Evolutionary conservation across 352 stramenopile genomes (phyloP), one percentile per base, ranked within the genome.

Genomic region (Globisporangium spinosum): DNA sequence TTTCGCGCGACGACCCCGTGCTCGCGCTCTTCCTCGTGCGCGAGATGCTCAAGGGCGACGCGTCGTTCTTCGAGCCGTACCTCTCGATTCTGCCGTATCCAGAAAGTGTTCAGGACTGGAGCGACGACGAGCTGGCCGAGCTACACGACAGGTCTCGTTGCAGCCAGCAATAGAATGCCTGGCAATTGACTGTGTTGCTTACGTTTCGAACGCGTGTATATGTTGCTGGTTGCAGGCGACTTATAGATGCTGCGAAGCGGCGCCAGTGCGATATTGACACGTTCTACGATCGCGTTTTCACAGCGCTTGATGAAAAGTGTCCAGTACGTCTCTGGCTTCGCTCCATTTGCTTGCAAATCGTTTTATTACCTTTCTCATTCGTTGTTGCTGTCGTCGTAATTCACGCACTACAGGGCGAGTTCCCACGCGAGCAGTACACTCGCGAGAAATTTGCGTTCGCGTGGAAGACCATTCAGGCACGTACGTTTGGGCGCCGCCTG

Each of bases 61-160:
- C 69, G n/a, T 95, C 85, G 45, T 97, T 97, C 78, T 97, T 86
- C 70, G 62, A 73, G n/a, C 93, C 93, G 54, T 98, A 97, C 70
- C 67, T 98, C 20, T 55, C 68, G 55, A 91, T 97, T 20, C 74
- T 98, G 29, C 89, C 90, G 2, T 77, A 80, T 15, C 90, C 92
- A 9, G 76, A 85, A 38, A 95, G 78, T 51, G 74, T 98, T 5
- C 78, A 89, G 76, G 81, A 94, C 69, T 98, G 93, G 93, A 86
- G 64, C 8, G 64, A 77, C 13, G 73, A 81, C 8, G 87, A 96
- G 65, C 74, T 91, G 0, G 58, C 54, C 6, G 74, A 92, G 67
- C 77, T 98, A n/a, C 76, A 88, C 62, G 89, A 97, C 70, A 49
- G 77, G 70, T 85, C 35, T 35, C 71, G 13, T 8, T 2, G 5